Base-by-base conservation (phyloP, 1,139 yeast genomes). In the Nakaseomyces nivariensis region DNA sequence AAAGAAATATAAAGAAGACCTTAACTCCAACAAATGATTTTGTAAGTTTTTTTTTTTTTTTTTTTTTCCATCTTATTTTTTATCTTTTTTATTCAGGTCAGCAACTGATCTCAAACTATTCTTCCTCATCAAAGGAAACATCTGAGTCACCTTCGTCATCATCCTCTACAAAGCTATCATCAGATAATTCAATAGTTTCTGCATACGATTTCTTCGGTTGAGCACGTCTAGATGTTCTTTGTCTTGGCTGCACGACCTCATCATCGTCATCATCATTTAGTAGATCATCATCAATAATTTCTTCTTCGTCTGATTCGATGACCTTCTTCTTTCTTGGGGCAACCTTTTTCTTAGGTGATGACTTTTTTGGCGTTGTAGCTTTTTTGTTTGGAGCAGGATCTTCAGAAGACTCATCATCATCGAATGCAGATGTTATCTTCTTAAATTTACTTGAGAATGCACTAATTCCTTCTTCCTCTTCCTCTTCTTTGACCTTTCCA, bases 361-460 rank as follows among this genome's bases (percentile, higher is more conserved):
- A 29, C 41, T 53, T 45, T 17, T 51, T 51, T 32, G 41, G 34
- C 10, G 43, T 27, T n/a, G 50, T 26, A 25, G 52, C 48, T 17
- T 52, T 43, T 22, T 13, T 13, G 22, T 22, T 43, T 13, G 10
- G 6, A 6, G 48, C 41, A 25, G 54, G 42, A 11, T 45, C 46
- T 9, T 46, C 45, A 9, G 56, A 48, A 11, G 58, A 26, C 9
- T 13, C 34, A 27, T 41, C 44, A 2, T 11, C 54, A 27, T 63
- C 66, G 45, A 62, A 65, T 6, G 53, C 52, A 24, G 56, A 61
- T 49, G 56, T 55, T 4, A 61, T 47, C 50, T 62, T 58, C 43
- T 62, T 64, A 48, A 65, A 65, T 46, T 58, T 63, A 49, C 56
- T 60, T 1, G 67, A 61, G 37, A 63, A 63, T 5, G 58, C 48